A percentile compares a stretch with the other conserved stretches of the same genome.
phyloP scores from a whole-genome alignment of 306 rosid genomes.

The Hylodesmum podocarpum region DNA sequence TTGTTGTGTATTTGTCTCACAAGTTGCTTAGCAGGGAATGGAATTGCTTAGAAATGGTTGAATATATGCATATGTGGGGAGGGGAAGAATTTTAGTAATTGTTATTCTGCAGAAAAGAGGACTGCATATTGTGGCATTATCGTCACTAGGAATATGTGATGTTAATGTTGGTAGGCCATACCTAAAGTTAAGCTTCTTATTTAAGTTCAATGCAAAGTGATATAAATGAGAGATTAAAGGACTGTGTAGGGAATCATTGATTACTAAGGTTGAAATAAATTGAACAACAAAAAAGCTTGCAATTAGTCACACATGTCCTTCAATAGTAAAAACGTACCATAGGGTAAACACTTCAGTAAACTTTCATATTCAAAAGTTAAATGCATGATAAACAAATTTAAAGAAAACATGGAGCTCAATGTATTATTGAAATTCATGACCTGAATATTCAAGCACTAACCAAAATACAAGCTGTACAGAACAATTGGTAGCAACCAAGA shows the following conservation, averaged over 20 bases:
- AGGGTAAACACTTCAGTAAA: background rate
- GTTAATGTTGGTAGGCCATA: conserved; percentile 47
- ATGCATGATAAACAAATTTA: background rate
- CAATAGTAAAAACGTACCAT: background rate
- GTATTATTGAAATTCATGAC: background rate
- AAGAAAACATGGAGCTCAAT: background rate
- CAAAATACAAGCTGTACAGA: conserved; percentile 1
- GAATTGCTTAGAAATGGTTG: conserved; percentile 25
- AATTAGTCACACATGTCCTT: background rate
- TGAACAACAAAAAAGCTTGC: conserved; percentile 23
- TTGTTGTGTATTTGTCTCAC: conserved; percentile 39
- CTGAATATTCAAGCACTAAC: background rate
- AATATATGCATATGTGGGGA: too few relatives aligned
- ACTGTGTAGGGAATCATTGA: conserved; percentile 24
- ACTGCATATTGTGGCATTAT: conserved; percentile 39
- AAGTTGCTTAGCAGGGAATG: conserved; percentile 51
- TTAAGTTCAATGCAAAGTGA: conserved; percentile 49
- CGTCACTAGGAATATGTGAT: conserved; percentile 40
- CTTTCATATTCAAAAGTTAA: background rate
- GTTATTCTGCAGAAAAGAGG: conserved; percentile 29
- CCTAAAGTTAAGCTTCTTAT: conserved; percentile 40
- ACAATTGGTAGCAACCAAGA: conserved; percentile 6
- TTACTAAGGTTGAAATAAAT: conserved; percentile 12
- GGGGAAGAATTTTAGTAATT: conserved; percentile 21
- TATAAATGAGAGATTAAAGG: conserved; percentile 30